phyloP scores from a whole-genome alignment of 768 basidiomycete genomes.

The Mycena galericulata region DNA sequence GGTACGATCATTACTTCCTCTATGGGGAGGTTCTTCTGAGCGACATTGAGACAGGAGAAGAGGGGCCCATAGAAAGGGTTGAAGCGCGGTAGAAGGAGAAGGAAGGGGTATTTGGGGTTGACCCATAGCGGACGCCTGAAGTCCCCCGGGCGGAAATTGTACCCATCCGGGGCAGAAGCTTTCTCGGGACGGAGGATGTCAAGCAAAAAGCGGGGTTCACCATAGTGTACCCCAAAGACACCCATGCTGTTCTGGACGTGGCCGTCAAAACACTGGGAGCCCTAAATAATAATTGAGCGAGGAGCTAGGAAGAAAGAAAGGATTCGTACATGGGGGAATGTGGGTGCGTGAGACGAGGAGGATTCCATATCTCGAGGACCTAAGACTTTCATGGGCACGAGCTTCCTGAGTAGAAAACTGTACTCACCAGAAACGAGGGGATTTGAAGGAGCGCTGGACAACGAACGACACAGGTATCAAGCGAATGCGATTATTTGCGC shows the following conservation, averaged over 20 bases:
- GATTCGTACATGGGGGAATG: slow-evolving; percentile 13
- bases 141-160: slow-evolving; percentile 9
- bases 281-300: background rate
- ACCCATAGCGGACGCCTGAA: slow-evolving; percentile 26
- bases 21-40: slow-evolving; percentile 17
- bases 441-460: background rate
- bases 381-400: slow-evolving; percentile 4
- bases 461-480: background rate
- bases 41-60: slow-evolving; percentile 26
- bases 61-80: slow-evolving; percentile 27
- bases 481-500: background rate
- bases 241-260: slow-evolving; percentile 20
- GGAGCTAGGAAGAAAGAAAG: background rate
- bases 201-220: slow-evolving; percentile 23
- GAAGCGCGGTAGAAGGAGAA: slow-evolving; percentile 23
- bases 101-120: slow-evolving; percentile 22
- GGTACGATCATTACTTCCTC: background rate
- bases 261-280: slow-evolving; percentile 20
- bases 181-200: slow-evolving; percentile 18
- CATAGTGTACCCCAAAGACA: slow-evolving; percentile 32
- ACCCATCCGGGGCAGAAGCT: slow-evolving; percentile 15
- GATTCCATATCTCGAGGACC: slow-evolving; percentile 20
- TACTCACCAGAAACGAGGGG: slow-evolving; percentile 8
- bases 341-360: slow-evolving; percentile 1
- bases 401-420: slow-evolving; percentile 3